These are phyloP conservation scores for Aspergillus sp. DNA, from an alignment of 2,329 filamentous ascomycete genomes.

Conservation along the genomic window DNA sequence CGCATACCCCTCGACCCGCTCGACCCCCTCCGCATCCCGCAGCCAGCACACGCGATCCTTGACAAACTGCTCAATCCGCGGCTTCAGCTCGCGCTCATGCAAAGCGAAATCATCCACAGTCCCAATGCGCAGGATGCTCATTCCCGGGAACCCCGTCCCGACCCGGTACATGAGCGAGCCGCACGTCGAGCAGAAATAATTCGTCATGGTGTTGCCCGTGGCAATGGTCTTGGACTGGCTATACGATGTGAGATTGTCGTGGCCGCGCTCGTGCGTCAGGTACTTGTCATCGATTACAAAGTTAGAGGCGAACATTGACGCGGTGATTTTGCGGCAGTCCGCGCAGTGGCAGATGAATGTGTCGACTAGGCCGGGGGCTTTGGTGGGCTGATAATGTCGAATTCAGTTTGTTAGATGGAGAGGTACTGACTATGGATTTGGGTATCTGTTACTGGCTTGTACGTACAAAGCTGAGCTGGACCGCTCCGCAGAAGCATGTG, in stretches of 20 bases:
- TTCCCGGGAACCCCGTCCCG: neutral
- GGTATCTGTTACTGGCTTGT: neutral
- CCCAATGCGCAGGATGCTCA: conserved; percentile 53
- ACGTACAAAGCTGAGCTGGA: conserved; percentile 12
- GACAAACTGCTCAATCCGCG: conserved; percentile 57
- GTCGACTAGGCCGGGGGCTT: conserved; percentile 39
- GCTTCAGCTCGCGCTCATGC: conserved; percentile 61
- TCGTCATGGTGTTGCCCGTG: conserved; percentile 2
- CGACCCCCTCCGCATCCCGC: conserved; percentile 39
- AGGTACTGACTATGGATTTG: no score
- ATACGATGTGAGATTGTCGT: neutral
- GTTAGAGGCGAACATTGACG: conserved; percentile 62
- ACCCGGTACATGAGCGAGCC: conserved; percentile 13
- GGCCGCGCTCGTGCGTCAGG: conserved; percentile 3
- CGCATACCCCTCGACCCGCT: conserved; percentile 28
- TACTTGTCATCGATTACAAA: conserved; percentile 42
- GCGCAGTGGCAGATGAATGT: conserved; percentile 64
- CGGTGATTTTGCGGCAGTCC: conserved; percentile 67
- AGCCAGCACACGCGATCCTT: conserved; percentile 60
- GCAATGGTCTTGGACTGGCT: conserved; percentile 4
- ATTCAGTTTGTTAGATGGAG: neutral
- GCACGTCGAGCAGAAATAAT: conserved; percentile 8
- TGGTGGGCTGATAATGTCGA: neutral
- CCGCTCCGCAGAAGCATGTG: conserved; percentile 12
- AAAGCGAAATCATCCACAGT: conserved; percentile 66